Percentiles rank a stretch among this genome's conserved stretches.
Evolutionary conservation across 2,329 filamentous ascomycete species (phyloP).

Genomic region (Colletotrichum sp.): DNA sequence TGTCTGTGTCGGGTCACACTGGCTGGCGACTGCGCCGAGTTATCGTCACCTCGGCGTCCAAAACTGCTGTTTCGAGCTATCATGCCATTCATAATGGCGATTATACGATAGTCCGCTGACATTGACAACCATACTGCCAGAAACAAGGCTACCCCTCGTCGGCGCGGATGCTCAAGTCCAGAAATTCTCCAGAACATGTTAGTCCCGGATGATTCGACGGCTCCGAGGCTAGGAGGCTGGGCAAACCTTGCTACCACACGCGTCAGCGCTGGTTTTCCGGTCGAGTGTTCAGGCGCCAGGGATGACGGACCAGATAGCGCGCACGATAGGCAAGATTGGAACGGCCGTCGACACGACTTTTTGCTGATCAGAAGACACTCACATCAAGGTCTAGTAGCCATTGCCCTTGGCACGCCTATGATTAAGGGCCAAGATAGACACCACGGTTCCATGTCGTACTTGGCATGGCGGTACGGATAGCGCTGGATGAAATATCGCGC

Average conservation of each 20-base stretch:
- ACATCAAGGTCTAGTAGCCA: not conserved
- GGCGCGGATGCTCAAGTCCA: not conserved
- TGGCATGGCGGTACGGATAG: not conserved
- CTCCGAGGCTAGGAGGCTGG: not conserved
- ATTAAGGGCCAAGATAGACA: not conserved
- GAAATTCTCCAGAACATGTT: constrained; percentile 9
- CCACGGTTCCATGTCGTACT: constrained; percentile 11
- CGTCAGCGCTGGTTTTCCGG: not conserved
- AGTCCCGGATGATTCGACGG: not conserved
- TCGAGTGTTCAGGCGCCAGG: not conserved
- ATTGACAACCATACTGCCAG: not conserved
- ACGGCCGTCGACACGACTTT: not conserved
- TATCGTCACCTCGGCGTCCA: not conserved
- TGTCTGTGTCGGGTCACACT: not conserved
- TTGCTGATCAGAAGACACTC: not conserved
- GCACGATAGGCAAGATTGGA: not conserved
- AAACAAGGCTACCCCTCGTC: constrained; percentile 7
- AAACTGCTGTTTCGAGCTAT: constrained; percentile 16
- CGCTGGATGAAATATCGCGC: not conserved
- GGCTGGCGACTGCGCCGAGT: not conserved
- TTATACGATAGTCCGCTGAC: constrained; percentile 5
- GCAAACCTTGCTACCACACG: not conserved
- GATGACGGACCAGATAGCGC: not conserved
- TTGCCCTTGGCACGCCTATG: not conserved
- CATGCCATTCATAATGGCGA: constrained; percentile 7